Evolutionary conservation across 192 early-diverging fungal genomes (phyloP), one percentile per base, ranked within the genome.

Genomic region (Endogone sp.): DNA sequence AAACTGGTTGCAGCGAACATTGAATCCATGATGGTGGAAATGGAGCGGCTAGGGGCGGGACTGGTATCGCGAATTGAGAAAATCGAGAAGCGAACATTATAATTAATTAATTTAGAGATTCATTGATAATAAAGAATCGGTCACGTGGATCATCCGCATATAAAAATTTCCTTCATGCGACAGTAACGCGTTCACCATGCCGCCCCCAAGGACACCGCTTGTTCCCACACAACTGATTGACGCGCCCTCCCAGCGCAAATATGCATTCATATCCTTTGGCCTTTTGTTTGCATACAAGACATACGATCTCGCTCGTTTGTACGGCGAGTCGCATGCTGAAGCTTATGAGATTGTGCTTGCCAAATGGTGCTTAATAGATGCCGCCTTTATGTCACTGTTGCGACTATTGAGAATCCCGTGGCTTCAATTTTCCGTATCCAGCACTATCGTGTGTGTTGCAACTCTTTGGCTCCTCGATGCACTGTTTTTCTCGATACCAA

Each of bases 341-440:
- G 66, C 73, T 60, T 82, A 74, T 37, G 72, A 67, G 59, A 73
- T 74, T 2, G 56, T 76, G 9, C 32, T 84, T 24, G 70, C 73
- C 0, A 75, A 75, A 69, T 84, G 83, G 83, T 71, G 72, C 22
- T 27, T 72, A 2, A 27, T 75, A 9, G 83, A 84, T 56, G 64
- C 67, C 0, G 21, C 63, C 6, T 84, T 76, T 67, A 56, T 84
- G 2, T 54, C 75, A 49, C 67, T 66, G 0, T 67, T 84, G 6
- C 73, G 74, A 57, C 71, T 80, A 32, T 69, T 73, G 3, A 62
- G 71, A 64, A 82, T 84, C 30, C 83, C 83, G 10, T 84, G 83
- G 83, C 68, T 84, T 1, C 78, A 84, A 27, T 67, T 84, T 22
- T 74, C 75, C 31, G n/a, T 57, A n/a, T 3, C 76, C 23, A 79